Conservation (phyloP, 2,329 filamentous ascomycete genomes). For the Phyllosticta citriasiana region DNA sequence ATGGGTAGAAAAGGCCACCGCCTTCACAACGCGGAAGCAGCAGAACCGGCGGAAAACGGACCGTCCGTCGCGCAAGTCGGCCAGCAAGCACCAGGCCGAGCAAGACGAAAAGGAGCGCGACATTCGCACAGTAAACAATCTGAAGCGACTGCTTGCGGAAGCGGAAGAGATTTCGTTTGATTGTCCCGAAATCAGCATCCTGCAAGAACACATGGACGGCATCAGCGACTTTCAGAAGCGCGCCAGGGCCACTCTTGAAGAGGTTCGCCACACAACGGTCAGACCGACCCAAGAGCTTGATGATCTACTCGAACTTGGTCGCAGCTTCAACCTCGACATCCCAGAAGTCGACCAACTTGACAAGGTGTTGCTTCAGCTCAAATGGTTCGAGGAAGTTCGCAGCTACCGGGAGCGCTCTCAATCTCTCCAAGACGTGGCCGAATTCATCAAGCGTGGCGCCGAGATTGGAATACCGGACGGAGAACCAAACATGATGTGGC, state of each 20-base stretch:
- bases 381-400: slow-evolving; percentile 75
- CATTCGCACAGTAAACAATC: slow-evolving; percentile 78
- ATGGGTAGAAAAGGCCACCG: slow-evolving; percentile 94
- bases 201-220: slow-evolving; percentile 75
- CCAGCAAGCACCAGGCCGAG: slow-evolving; percentile 61
- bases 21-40: slow-evolving; percentile 93
- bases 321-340: slow-evolving; percentile 82
- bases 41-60: slow-evolving; percentile 95
- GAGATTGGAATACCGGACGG: slow-evolving; percentile 68
- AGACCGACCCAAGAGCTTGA: slow-evolving; percentile 48
- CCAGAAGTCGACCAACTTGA: slow-evolving; percentile 79
- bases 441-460: slow-evolving; percentile 67
- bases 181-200: slow-evolving; percentile 75
- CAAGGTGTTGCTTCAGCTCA: slow-evolving; percentile 70
- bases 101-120: slow-evolving; percentile 77
- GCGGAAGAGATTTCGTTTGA: slow-evolving; percentile 87
- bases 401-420: slow-evolving; percentile 54
- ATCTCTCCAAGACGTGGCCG: slow-evolving; percentile 66
- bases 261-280: background rate
- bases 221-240: slow-evolving; percentile 77
- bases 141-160: slow-evolving; percentile 71
- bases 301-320: slow-evolving; percentile 81
- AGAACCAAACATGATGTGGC: slow-evolving; percentile 69
- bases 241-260: slow-evolving; percentile 51
- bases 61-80: slow-evolving; percentile 68